Conservation (phyloP, 257 asterid genomes). For the Lantana camara region DNA sequence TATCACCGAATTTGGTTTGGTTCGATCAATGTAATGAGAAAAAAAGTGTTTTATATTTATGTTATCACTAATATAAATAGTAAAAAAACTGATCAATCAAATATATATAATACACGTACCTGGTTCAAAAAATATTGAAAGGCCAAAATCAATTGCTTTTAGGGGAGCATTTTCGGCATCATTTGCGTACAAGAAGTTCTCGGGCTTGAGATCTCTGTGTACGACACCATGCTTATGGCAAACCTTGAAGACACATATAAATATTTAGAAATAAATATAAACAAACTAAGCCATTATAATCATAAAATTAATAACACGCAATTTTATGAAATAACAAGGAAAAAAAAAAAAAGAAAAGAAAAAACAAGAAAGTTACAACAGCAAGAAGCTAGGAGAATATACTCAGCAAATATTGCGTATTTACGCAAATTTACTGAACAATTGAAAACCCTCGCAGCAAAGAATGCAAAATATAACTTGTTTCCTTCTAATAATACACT, state of each 20-base stretch:
- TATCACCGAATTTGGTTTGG: too few species aligned
- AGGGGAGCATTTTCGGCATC: constrained; percentile 59
- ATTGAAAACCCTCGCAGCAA: neutral
- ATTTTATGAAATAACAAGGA: too few species aligned
- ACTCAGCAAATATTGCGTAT: neutral
- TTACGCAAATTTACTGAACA: neutral
- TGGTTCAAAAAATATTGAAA: constrained; percentile 75
- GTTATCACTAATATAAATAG: too few species aligned
- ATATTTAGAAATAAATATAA: neutral
- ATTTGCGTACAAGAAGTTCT: constrained; percentile 67
- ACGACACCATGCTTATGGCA: constrained; percentile 85
- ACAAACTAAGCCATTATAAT: neutral
- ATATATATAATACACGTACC: constrained; percentile 31
- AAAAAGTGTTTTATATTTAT: too few species aligned
- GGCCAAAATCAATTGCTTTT: constrained; percentile 89
- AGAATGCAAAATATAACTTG: neutral
- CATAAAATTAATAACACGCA: too few species aligned
- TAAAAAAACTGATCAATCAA: too few species aligned
- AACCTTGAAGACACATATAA: constrained; percentile 34
- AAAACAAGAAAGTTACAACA: too few species aligned
- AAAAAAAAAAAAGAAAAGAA: too few species aligned
- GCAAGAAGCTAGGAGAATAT: neutral
- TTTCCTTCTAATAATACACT: too few species aligned
- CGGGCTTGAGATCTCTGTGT: constrained; percentile 87
- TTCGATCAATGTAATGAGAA: too few species aligned